Evolutionary conservation across 768 basidiomycete genomes (phyloP).

Genomic region (Boletus insuetus): DNA sequence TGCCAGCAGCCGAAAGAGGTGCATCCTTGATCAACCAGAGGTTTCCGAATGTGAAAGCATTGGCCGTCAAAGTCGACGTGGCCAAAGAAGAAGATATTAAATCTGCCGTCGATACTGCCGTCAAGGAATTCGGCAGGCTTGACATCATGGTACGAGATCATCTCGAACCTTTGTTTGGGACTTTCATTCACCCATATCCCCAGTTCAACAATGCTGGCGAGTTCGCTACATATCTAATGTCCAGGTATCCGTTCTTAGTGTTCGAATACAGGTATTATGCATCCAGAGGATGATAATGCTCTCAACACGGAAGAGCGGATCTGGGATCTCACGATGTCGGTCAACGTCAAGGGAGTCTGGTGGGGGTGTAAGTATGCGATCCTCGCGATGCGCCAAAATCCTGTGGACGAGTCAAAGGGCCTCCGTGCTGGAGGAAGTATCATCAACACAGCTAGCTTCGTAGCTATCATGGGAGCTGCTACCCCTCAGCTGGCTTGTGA

Average conservation of each 20-base stretch:
- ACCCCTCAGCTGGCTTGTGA: conserved; percentile 97
- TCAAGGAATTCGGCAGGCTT: conserved; percentile 85
- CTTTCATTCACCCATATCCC: conserved; percentile 2
- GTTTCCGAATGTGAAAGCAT: conserved; percentile 65
- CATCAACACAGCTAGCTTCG: conserved; percentile 98
- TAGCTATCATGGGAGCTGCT: conserved; percentile 92
- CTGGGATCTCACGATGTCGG: conserved; percentile 91
- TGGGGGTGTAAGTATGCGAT: conserved; percentile 99
- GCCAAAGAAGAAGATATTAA: conserved; percentile 86
- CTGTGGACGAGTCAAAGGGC: conserved; percentile 75
- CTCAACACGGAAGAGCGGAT: conserved; percentile 95
- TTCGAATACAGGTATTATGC: conserved; percentile 83
- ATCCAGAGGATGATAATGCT: conserved; percentile 90
- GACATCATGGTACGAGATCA: conserved; percentile 78
- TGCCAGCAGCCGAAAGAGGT: conserved; percentile 65
- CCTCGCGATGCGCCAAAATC: conserved; percentile 92
- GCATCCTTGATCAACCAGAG: conserved; percentile 60
- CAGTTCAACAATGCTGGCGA: conserved; percentile 93
- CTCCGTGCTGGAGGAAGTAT: conserved; percentile 85
- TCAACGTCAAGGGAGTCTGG: conserved; percentile 99
- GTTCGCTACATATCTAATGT: conserved; percentile 7
- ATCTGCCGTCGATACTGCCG: conserved; percentile 73
- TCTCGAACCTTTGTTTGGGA: background rate
- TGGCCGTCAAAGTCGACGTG: conserved; percentile 81
- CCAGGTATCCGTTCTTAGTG: background rate